These are phyloP conservation scores for Pelagophyceae sp. DNA, from an alignment of 352 stramenopile species.

Conservation along the genomic window DNA sequence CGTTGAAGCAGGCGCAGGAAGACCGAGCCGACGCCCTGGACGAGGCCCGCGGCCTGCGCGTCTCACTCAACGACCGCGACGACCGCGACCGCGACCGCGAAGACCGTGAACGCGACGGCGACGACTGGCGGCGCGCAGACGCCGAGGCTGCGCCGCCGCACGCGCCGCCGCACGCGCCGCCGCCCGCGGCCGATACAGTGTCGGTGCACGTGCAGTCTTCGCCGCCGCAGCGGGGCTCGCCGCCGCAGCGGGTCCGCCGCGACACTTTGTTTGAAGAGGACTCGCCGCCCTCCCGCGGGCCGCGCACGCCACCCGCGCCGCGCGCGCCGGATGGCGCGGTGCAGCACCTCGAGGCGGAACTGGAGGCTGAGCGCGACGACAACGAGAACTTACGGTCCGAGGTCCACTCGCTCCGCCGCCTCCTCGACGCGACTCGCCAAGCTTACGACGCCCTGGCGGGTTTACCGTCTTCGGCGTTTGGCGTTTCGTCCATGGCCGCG, in stretches of 20 bases:
- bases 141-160: too few relatives aligned
- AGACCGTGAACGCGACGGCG: too few relatives aligned
- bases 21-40: too few relatives aligned
- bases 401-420: background rate
- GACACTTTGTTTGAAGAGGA: too few relatives aligned
- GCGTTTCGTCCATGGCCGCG: background rate
- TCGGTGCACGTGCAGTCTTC: too few relatives aligned
- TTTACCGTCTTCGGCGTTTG: background rate
- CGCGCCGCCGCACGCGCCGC: too few relatives aligned
- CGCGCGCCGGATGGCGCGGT: background rate
- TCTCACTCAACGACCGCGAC: background rate
- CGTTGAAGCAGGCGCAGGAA: too few relatives aligned
- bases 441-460: background rate
- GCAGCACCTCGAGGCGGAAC: background rate
- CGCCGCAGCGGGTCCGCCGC: too few relatives aligned
- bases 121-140: too few relatives aligned
- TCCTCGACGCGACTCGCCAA: background rate
- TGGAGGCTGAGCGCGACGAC: background rate
- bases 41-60: background rate
- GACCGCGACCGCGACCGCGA: background rate
- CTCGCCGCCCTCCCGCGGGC: too few relatives aligned
- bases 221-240: too few relatives aligned
- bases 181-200: too few relatives aligned
- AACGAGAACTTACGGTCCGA: background rate
- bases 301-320: background rate